Conservation (phyloP, 352 stramenopile species). For the Globisporangium nagaii region DNA sequence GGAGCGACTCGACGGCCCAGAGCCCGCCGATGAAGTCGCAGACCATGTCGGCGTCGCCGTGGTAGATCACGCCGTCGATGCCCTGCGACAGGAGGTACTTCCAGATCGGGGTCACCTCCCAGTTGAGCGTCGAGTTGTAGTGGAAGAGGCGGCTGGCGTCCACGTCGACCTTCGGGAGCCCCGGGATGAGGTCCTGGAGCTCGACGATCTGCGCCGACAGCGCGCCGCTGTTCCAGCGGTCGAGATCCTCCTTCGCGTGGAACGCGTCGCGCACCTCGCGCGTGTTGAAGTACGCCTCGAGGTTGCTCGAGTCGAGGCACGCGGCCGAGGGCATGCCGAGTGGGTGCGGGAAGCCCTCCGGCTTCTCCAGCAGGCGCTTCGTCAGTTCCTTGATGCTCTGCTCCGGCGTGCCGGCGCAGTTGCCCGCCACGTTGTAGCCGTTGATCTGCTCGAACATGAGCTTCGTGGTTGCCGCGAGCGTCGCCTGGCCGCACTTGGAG, state of each 20-base stretch:
- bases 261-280: constrained; percentile 44
- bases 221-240: constrained; percentile 4
- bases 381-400: constrained; percentile 13
- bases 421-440: constrained; percentile 21
- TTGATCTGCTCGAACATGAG: constrained; percentile 15
- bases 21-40: constrained; percentile 63
- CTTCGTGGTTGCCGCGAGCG: not conserved
- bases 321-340: constrained; percentile 24
- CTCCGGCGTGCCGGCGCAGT: constrained; percentile 10
- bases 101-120: constrained; percentile 42
- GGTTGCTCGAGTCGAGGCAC: constrained; percentile 17
- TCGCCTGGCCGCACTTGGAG: constrained; percentile 8
- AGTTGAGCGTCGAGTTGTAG: constrained; percentile 12
- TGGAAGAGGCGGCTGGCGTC: constrained; percentile 14
- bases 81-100: constrained; percentile 30
- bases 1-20: constrained; percentile 65
- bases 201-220: constrained; percentile 11
- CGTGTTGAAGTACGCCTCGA: constrained; percentile 49
- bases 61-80: constrained; percentile 39
- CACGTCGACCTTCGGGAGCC: constrained; percentile 4
- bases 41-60: constrained; percentile 65
- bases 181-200: constrained; percentile 6
- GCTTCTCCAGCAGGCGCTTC: constrained; percentile 13
- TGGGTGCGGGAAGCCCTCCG: constrained; percentile 9
- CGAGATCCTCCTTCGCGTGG: constrained; percentile 27